A percentile compares a stretch with the other conserved stretches of the same genome.
These are phyloP conservation scores for Bryum argenteum DNA, from an alignment of 225 moss, liverwort and hornwort genomes.

Conservation along the genomic window DNA sequence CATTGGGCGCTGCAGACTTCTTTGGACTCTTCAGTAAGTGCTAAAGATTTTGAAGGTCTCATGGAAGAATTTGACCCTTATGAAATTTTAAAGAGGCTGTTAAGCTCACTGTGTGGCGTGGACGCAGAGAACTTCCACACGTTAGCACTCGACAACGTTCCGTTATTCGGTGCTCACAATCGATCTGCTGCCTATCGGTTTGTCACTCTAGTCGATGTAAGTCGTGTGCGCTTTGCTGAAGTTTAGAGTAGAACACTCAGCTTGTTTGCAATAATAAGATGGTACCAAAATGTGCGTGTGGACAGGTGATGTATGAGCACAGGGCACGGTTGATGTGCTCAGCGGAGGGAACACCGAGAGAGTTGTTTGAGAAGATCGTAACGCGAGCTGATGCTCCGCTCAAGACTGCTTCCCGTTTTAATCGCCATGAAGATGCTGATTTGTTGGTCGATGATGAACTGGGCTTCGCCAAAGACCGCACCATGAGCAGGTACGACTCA, in stretches of 20 bases:
- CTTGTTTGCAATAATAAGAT: too few species aligned
- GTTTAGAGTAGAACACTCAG: not conserved
- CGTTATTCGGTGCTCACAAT: slow-evolving; percentile 84
- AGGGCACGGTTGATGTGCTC: slow-evolving; percentile 84
- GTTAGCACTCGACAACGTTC: slow-evolving; percentile 73
- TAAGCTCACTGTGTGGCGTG: slow-evolving; percentile 21
- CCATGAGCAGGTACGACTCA: slow-evolving; percentile 70
- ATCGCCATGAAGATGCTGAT: slow-evolving; percentile 74
- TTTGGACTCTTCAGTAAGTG: slow-evolving; percentile 81
- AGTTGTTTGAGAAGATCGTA: slow-evolving; percentile 71
- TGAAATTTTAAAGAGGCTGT: not conserved
- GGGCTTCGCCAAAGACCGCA: slow-evolving; percentile 89
- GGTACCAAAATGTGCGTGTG: not conserved
- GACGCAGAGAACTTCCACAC: slow-evolving; percentile 77
- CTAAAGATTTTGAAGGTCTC: not conserved
- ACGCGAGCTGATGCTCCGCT: slow-evolving; percentile 65
- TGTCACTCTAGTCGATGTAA: slow-evolving; percentile 86
- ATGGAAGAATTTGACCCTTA: not conserved
- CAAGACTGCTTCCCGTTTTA: slow-evolving; percentile 52
- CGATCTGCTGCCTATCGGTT: slow-evolving; percentile 86
- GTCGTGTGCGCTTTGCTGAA: slow-evolving; percentile 16
- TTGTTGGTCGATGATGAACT: slow-evolving; percentile 86
- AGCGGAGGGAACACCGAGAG: slow-evolving; percentile 66
- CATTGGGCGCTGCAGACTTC: slow-evolving; percentile 89
- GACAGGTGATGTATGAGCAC: slow-evolving; percentile 88